Percentiles rank a stretch among this genome's conserved stretches.
phyloP scores from a whole-genome alignment of 805 yeast species.

The Kodamaea neixiangensis region DNA sequence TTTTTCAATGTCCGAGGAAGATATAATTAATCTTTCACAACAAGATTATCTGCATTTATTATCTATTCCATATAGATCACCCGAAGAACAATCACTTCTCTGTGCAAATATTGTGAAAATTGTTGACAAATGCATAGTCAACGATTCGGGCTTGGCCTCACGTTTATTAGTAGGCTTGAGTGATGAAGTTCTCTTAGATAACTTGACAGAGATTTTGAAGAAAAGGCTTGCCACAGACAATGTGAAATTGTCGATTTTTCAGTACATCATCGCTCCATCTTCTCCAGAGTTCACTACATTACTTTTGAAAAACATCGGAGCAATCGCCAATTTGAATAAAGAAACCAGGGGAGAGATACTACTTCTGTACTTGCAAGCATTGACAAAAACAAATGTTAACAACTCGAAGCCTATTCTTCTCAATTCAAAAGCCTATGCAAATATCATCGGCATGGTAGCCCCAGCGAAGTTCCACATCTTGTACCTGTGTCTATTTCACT shows the following conservation, averaged over 20 bases:
- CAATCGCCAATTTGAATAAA: constrained; percentile 15
- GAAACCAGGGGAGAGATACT: constrained; percentile 9
- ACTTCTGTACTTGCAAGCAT: constrained; percentile 23
- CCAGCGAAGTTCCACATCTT: constrained; percentile 21
- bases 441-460: constrained; percentile 21
- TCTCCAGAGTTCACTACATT: constrained; percentile 17
- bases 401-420: constrained; percentile 27
- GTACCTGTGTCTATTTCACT: constrained; percentile 30
- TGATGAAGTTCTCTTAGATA: constrained; percentile 20
- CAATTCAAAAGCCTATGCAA: constrained; percentile 15
- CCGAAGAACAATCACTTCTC: constrained; percentile 29
- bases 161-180: constrained; percentile 20
- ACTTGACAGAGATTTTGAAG: constrained; percentile 19
- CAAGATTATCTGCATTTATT: constrained; percentile 29
- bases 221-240: constrained; percentile 20
- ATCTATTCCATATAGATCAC: constrained; percentile 22
- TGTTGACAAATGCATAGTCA: constrained; percentile 29
- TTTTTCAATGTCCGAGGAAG: constrained; percentile 26
- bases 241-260: constrained; percentile 28
- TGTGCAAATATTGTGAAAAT: constrained; percentile 32
- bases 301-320: constrained; percentile 20
- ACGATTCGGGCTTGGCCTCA: constrained; percentile 26
- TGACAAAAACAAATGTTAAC: constrained; percentile 24
- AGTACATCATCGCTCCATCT: constrained; percentile 27
- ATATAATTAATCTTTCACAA: constrained; percentile 24